Evolutionary conservation across 768 basidiomycete genomes (phyloP), one percentile per base, ranked within the genome.

Genomic region (Leccinum subgranulosum): DNA sequence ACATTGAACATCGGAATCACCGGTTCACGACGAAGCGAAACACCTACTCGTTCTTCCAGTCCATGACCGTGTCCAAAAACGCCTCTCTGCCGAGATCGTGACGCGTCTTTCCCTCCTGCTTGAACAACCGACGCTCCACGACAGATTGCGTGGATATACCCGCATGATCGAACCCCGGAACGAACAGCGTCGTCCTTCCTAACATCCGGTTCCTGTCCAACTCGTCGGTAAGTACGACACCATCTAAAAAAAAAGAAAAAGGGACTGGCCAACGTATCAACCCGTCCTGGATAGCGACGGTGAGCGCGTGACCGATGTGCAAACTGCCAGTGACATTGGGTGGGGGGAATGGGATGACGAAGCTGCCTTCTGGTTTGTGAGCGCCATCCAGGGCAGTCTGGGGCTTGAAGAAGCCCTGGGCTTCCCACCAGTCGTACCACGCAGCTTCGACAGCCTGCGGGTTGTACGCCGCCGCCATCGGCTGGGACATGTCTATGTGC

Each of bases 391-490:
- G 67, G 0, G 78, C 79, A 15, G 82, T 74, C 57, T 83, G 80
- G 3, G 96, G 94, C 63, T 85, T 83, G 83, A 96, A 97, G 79
- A 88, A 96, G 4, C 93, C 95, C 66, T 94, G 81, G 3, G 84
- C 81, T 36, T 85, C 79, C 96, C 96, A 98, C 97, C 97, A 98
- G 65, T 96, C 93, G 65, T 98, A 98, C 93, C 97, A 98, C 2
- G 93, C 87, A 0, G 94, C 80, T 69, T 98, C 96, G 57, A 98
- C 90, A 33, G 91, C 90, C 61, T 91, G 87, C 8, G 97, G 96
- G 71, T 98, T 94, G 76, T 98, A 99, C 4, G 90, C 92, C n/a
- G 82, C 79, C 1, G 90, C 83, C 90, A 99, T 96, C 3, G 92
- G 87, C 58, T 85, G 79, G 2, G 90, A 82, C 55, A 97, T 77